These are phyloP conservation scores for Fusarium abutilonis DNA, from an alignment of 2,329 filamentous ascomycete genomes.

Conservation along the genomic window DNA sequence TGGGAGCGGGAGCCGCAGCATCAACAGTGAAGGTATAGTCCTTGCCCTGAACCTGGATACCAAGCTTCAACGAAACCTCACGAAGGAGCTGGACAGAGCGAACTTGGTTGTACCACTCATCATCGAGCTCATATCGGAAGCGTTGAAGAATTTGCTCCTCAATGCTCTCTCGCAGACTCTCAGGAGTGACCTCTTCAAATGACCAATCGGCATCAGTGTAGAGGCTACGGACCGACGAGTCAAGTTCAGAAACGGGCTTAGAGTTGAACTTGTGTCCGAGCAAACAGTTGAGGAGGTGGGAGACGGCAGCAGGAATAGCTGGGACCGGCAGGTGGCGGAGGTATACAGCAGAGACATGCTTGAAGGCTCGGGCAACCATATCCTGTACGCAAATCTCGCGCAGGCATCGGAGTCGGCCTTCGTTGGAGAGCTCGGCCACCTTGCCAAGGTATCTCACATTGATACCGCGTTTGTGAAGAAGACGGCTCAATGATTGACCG, in stretches of 20 bases:
- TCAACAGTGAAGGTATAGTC: constrained; percentile 53
- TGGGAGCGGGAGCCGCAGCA: constrained; percentile 43
- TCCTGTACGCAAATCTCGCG: constrained; percentile 84
- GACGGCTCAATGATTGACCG: constrained; percentile 85
- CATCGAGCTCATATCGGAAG: constrained; percentile 78
- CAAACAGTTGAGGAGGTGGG: constrained; percentile 94
- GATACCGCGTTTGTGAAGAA: constrained; percentile 96
- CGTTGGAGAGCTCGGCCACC: constrained; percentile 75
- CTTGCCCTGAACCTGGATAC: constrained; percentile 85
- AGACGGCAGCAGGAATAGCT: constrained; percentile 80
- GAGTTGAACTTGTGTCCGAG: constrained; percentile 79
- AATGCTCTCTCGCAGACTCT: constrained; percentile 74
- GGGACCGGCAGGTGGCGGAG: constrained; percentile 81
- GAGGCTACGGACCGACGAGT: constrained; percentile 75
- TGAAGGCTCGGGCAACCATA: constrained; percentile 95
- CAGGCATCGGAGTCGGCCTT: constrained; percentile 79
- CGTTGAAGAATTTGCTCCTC: constrained; percentile 75
- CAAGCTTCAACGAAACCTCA: constrained; percentile 88
- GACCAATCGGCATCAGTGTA: constrained; percentile 85
- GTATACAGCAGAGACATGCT: constrained; percentile 85
- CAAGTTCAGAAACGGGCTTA: constrained; percentile 81
- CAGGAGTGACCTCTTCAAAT: constrained; percentile 82
- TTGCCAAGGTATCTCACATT: constrained; percentile 96
- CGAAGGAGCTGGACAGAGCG: constrained; percentile 86
- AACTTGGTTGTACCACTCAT: constrained; percentile 72